Percentiles rank a stretch among this genome's conserved stretches.
Evolutionary conservation across 257 asterid species (phyloP).

Genomic region (Salvia hispanica): DNA sequence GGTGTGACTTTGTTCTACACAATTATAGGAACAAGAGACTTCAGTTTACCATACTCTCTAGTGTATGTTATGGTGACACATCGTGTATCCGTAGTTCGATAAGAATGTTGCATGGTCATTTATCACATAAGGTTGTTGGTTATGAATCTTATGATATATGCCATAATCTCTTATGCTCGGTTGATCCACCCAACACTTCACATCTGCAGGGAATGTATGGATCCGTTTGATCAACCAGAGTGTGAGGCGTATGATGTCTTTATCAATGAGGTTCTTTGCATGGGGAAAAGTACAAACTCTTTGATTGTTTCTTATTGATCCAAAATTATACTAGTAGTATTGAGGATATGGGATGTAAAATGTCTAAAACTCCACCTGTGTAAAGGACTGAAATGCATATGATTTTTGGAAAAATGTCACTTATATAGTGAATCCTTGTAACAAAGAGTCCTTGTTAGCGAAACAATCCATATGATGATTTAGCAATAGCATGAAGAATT

Average conservation of each 20-base stretch:
- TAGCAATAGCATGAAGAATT: background rate
- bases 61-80: slow-evolving; percentile 4
- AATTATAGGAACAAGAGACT: background rate
- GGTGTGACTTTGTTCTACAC: background rate
- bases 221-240: slow-evolving; percentile 92
- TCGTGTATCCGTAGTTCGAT: background rate
- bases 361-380: too few species aligned
- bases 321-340: background rate
- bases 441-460: too few species aligned
- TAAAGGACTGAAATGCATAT: too few species aligned
- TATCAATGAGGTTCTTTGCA: slow-evolving; percentile 74
- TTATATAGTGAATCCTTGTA: too few species aligned
- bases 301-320: background rate
- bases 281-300: slow-evolving; percentile 65
- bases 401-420: too few species aligned
- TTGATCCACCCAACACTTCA: slow-evolving; percentile 18
- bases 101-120: background rate
- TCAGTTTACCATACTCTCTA: slow-evolving; percentile 9
- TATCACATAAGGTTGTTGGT: background rate
- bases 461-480: background rate
- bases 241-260: slow-evolving; percentile 85
- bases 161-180: background rate
- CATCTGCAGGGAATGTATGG: slow-evolving; percentile 72
- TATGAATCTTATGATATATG: background rate
- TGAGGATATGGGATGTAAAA: background rate